Base-by-base conservation (phyloP, 2,329 filamentous ascomycete genomes). In the Mycosphaerella sp. region DNA sequence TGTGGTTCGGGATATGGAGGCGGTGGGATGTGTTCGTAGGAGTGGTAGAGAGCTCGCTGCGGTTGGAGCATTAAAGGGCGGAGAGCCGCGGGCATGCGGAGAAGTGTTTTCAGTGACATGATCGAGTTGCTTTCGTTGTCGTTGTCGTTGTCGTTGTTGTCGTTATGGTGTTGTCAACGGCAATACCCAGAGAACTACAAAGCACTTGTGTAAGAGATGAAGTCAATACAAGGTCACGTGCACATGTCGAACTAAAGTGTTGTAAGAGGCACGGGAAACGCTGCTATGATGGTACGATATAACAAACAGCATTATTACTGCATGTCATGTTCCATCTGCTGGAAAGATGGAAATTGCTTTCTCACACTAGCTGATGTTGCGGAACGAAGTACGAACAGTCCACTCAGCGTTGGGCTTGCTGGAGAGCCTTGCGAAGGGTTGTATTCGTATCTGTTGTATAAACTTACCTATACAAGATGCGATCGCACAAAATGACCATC, bases 1-100 rank as follows among this genome's bases (percentile, higher is more conserved):
- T 96, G 89, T 67, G 79, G 77, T 56, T 75, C 69, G 64, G 77
- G 81, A 75, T 88, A 94, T 55, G 79, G 76, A 2, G 79, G 73
- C 12, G 80, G 73, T 6, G 77, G 64, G 1, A 81, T 75, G 65
- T 89, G 85, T 64, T 87, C 80, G 70, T 83, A 77, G 54, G 87
- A 90, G 72, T 93, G 86, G 74, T 89, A 93, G 8, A 60, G 49
- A 4, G 62, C 55, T 53, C 53, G 49, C 13, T 32, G 47, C 32
- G 56, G 35, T 41, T 58, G 59, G 27, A 62, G 32, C 34, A 64
- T 59, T 21, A 64, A 60, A 6, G 60, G 59, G 10, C 63, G 63
- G 37, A 65, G 46, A 8, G 56, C 21, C 16, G 59, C 25, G 3
- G 62, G 63, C 8, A 57, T 47, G 40, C 61, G 64, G 14, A 65